Conservation (phyloP, 1,284 basidiomycete genomes). For the Ustilago xerochloae region DNA sequence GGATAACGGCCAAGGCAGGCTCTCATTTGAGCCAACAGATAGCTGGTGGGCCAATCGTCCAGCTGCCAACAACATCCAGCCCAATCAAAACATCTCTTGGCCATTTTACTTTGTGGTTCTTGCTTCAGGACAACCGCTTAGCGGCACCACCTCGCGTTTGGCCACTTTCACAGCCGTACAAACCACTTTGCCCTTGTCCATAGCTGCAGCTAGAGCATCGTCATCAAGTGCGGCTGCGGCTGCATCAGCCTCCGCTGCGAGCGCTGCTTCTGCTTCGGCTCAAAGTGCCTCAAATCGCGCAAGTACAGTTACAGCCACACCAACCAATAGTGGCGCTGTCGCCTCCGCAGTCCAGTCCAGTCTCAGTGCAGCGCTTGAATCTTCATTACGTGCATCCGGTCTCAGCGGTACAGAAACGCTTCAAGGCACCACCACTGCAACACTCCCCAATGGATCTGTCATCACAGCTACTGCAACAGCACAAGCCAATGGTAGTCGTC, state of each 20-base stretch:
- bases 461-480: slow-evolving; percentile 59
- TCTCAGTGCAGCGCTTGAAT: slow-evolving; percentile 48
- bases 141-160: slow-evolving; percentile 46
- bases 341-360: slow-evolving; percentile 51
- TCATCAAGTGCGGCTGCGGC: slow-evolving; percentile 35
- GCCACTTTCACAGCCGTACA: slow-evolving; percentile 57
- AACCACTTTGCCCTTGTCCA: slow-evolving; percentile 50
- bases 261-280: slow-evolving; percentile 30
- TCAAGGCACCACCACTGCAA: slow-evolving; percentile 51
- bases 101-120: slow-evolving; percentile 64
- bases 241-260: slow-evolving; percentile 31
- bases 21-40: slow-evolving; percentile 57
- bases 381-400: slow-evolving; percentile 43
- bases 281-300: slow-evolving; percentile 13
- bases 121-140: slow-evolving; percentile 30
- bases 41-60: slow-evolving; percentile 53
- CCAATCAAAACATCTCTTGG: slow-evolving; percentile 58
- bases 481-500: slow-evolving; percentile 53
- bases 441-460: slow-evolving; percentile 52
- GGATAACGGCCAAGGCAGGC: slow-evolving; percentile 49
- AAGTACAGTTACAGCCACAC: slow-evolving; percentile 5
- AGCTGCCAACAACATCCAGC: slow-evolving; percentile 52
- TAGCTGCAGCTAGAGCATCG: slow-evolving; percentile 35
- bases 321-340: slow-evolving; percentile 21
- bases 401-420: slow-evolving; percentile 59